phyloP scores from a whole-genome alignment of 2,329 filamentous ascomycete genomes.

The Fusarium anguioides region DNA sequence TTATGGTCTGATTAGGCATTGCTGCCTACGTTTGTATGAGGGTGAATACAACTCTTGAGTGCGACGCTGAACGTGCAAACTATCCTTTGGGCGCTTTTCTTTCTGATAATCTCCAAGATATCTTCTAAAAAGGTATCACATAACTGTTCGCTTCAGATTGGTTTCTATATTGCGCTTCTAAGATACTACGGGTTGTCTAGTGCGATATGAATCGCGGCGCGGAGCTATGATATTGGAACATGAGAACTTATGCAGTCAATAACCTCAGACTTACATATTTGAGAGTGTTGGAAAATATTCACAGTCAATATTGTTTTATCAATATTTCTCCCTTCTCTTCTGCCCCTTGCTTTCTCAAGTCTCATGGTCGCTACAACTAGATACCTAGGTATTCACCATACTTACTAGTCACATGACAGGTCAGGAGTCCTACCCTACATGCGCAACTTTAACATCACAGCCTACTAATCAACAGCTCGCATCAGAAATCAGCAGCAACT shows the following conservation, averaged over 20 bases:
- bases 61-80: not conserved
- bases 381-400: no score
- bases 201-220: not conserved
- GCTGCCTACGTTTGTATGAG: not conserved
- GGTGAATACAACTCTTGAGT: not conserved
- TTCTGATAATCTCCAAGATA: not conserved
- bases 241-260: not conserved
- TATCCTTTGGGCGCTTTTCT: not conserved
- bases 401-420: constrained; percentile 28
- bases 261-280: no score
- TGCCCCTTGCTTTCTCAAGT: no score
- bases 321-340: no score
- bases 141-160: not conserved
- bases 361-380: no score
- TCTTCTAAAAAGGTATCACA: not conserved
- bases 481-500: constrained; percentile 4
- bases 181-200: not conserved
- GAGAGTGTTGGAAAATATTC: not conserved
- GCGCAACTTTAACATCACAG: not conserved
- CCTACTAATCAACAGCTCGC: constrained; percentile 9
- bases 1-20: not conserved
- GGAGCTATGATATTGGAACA: not conserved
- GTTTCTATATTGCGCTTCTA: not conserved
- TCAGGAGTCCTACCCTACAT: constrained; percentile 14
- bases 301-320: not conserved